Conservation (phyloP, 2,329 filamentous ascomycete genomes). For the Ophiostoma novo-ulmi region DNA sequence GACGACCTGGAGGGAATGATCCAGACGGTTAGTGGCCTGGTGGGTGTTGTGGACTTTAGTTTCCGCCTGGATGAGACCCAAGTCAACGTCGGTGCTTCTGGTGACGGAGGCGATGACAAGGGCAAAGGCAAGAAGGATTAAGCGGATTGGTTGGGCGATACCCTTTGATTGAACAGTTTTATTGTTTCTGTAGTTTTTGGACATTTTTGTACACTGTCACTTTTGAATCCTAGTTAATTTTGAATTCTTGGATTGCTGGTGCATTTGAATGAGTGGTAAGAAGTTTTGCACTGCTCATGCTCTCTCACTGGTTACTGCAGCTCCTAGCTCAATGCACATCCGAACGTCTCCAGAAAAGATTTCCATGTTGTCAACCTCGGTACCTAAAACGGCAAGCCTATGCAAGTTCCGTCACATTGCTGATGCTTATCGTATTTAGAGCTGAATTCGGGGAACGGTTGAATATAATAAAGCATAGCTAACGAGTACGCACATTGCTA, state of each 20-base stretch:
- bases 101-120: constrained; percentile 15
- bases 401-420: neutral
- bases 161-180: neutral
- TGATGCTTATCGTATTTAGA: neutral
- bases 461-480: neutral
- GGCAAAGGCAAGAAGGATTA: constrained; percentile 29
- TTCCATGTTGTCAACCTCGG: neutral
- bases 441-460: neutral
- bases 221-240: neutral
- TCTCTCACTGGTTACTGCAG: neutral
- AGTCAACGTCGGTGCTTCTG: neutral
- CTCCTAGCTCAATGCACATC: neutral
- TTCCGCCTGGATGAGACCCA: constrained; percentile 36
- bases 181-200: neutral
- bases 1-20: constrained; percentile 63
- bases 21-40: constrained; percentile 57
- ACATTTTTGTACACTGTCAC: neutral
- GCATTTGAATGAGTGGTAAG: neutral
- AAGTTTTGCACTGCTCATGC: neutral
- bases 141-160: neutral
- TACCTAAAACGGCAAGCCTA: neutral
- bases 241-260: neutral
- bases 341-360: neutral
- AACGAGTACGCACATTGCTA: neutral
- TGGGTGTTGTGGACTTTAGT: constrained; percentile 71